Percentiles rank a stretch among this genome's conserved stretches.
Evolutionary conservation across 192 early-diverging fungal species (phyloP).

Genomic region (Backusella australiensis): DNA sequence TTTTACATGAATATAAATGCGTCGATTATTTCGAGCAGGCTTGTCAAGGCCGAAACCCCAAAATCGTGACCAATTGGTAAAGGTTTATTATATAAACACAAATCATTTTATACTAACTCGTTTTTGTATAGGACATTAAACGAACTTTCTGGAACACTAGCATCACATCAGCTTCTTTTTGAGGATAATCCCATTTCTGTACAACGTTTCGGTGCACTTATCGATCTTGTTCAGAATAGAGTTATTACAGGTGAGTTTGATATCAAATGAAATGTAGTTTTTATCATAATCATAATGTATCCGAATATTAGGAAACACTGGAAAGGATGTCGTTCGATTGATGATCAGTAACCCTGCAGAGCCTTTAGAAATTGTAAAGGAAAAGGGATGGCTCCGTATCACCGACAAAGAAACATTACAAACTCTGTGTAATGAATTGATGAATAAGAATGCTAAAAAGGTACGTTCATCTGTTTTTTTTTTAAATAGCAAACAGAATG

Average conservation of each 20-base stretch:
- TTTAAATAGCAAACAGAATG: neutral
- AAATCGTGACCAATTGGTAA: constrained; percentile 51
- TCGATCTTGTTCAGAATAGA: constrained; percentile 58
- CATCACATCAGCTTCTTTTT: constrained; percentile 43
- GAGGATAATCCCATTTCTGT: constrained; percentile 48
- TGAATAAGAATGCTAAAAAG: constrained; percentile 43
- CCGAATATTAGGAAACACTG: constrained; percentile 42
- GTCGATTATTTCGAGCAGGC: constrained; percentile 73
- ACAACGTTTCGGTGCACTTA: constrained; percentile 54
- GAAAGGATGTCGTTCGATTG: constrained; percentile 65
- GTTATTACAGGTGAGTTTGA: constrained; percentile 52
- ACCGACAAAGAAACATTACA: constrained; percentile 41
- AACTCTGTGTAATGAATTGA: constrained; percentile 41
- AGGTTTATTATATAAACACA: constrained; percentile 11
- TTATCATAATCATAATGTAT: neutral
- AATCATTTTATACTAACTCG: neutral
- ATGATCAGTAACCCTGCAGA: constrained; percentile 64
- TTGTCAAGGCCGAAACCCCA: constrained; percentile 33
- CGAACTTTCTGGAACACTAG: constrained; percentile 57
- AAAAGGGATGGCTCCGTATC: constrained; percentile 59
- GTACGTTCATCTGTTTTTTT: neutral
- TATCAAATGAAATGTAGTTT: too few relatives aligned
- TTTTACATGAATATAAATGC: constrained; percentile 74
- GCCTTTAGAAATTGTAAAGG: constrained; percentile 57
- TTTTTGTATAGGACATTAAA: constrained; percentile 50